Conservation (phyloP, 768 basidiomycete species). For the Podaxis sp. region DNA sequence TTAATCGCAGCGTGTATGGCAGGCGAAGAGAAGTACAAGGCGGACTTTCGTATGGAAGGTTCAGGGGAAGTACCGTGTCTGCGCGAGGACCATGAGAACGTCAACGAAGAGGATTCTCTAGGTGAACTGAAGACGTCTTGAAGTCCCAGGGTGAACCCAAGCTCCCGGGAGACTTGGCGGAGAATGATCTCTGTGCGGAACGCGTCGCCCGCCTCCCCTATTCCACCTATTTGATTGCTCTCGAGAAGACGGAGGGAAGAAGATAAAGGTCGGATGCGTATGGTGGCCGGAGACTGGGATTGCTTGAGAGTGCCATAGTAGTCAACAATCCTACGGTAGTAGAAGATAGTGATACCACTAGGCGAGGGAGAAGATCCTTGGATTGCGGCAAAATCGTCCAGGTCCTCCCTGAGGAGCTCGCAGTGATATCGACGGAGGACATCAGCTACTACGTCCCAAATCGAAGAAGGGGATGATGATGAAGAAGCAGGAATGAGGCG, state of each 20-base stretch:
- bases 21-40: conserved; percentile 3
- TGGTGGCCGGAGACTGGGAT: not conserved
- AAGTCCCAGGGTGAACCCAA: conserved; percentile 10
- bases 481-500: conserved; percentile 27
- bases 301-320: conserved; percentile 8
- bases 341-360: conserved; percentile 4
- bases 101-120: not conserved
- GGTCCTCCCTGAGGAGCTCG: conserved; percentile 26
- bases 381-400: conserved; percentile 3
- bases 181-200: conserved; percentile 13
- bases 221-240: conserved; percentile 5
- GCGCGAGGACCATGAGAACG: not conserved
- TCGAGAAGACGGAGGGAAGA: conserved; percentile 11
- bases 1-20: not conserved
- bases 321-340: conserved; percentile 6
- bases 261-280: not conserved
- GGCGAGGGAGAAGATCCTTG: not conserved
- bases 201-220: conserved; percentile 2
- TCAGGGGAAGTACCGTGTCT: conserved; percentile 5
- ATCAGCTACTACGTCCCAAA: conserved; percentile 43
- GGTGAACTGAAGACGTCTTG: conserved; percentile 11
- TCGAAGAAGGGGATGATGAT: conserved; percentile 21
- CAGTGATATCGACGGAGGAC: conserved; percentile 47
- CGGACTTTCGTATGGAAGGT: not conserved
- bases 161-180: conserved; percentile 7